These are phyloP conservation scores for Fusarium sambucinum DNA, from an alignment of 2,329 filamentous ascomycete species.

Conservation along the genomic window DNA sequence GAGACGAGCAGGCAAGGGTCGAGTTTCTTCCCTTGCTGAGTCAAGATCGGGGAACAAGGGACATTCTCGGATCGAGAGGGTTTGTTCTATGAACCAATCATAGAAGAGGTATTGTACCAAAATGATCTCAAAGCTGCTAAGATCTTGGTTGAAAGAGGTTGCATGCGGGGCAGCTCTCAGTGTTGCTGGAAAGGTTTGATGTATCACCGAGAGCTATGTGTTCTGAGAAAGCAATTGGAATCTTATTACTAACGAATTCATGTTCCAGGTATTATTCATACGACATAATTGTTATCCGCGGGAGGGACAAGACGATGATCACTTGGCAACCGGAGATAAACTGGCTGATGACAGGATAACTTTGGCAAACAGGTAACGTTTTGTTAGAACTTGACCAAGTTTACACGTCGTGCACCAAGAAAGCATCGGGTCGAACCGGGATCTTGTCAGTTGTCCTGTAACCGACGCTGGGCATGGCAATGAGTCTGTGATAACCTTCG, in stretches of 20 bases:
- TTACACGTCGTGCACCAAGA: slow-evolving; percentile 10
- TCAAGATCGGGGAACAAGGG: slow-evolving; percentile 42
- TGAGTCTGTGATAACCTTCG: neutral
- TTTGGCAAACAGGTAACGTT: slow-evolving; percentile 5
- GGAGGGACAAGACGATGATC: slow-evolving; percentile 21
- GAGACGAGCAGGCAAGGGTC: slow-evolving; percentile 13
- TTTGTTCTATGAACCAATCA: slow-evolving; percentile 40
- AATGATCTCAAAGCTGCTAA: slow-evolving; percentile 27
- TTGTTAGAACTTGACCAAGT: slow-evolving; percentile 2
- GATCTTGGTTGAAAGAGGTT: slow-evolving; percentile 21
- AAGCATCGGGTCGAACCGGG: slow-evolving; percentile 42
- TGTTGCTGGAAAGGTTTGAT: neutral
- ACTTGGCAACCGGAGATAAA: slow-evolving; percentile 39
- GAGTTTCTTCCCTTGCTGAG: slow-evolving; percentile 28
- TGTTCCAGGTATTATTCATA: slow-evolving; percentile 12
- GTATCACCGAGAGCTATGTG: neutral
- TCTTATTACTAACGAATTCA: slow-evolving; percentile 37
- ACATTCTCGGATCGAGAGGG: slow-evolving; percentile 35
- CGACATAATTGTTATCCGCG: slow-evolving; percentile 20
- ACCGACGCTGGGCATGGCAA: slow-evolving; percentile 14
- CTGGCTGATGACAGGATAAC: slow-evolving; percentile 39
- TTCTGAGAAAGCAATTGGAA: neutral
- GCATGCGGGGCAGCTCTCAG: slow-evolving; percentile 15
- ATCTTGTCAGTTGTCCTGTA: neutral
- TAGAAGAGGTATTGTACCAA: slow-evolving; percentile 33